These are phyloP conservation scores for Verticillium nonalfalfae DNA, from an alignment of 2,329 filamentous ascomycete genomes.

Conservation along the genomic window DNA sequence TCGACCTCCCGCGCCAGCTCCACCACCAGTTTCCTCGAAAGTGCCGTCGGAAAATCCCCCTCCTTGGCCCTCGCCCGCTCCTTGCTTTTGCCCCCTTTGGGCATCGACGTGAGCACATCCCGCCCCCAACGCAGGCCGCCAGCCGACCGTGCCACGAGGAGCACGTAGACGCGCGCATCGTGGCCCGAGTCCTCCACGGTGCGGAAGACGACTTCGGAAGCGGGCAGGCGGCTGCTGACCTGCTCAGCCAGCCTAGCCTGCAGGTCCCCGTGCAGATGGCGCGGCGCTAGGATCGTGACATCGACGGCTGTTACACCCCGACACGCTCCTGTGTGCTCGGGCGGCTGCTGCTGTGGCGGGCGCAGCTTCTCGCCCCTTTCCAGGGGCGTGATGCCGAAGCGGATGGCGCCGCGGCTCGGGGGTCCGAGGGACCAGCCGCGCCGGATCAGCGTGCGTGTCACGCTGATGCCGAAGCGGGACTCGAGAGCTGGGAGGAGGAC, in stretches of 20 bases:
- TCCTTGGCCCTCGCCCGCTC: slow-evolving; percentile 14
- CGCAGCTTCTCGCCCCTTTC: slow-evolving; percentile 26
- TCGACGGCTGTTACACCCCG: slow-evolving; percentile 38
- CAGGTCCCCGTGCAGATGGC: slow-evolving; percentile 32
- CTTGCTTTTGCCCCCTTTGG: slow-evolving; percentile 28
- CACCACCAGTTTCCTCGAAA: slow-evolving; percentile 38
- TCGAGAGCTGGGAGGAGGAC: slow-evolving; percentile 50
- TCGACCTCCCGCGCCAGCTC: slow-evolving; percentile 38
- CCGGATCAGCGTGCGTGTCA: slow-evolving; percentile 35
- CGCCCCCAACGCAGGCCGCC: slow-evolving; percentile 38
- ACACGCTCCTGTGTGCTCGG: slow-evolving; percentile 11
- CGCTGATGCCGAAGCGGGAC: slow-evolving; percentile 38
- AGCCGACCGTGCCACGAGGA: slow-evolving; percentile 48
- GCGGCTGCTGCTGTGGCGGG: slow-evolving; percentile 20
- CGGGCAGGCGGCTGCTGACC: slow-evolving; percentile 34
- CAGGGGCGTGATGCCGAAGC: slow-evolving; percentile 31
- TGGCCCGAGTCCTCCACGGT: slow-evolving; percentile 44
- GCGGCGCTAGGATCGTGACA: slow-evolving; percentile 43
- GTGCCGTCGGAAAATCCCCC: slow-evolving; percentile 25
- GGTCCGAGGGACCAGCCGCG: slow-evolving; percentile 47
- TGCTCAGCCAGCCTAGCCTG: slow-evolving; percentile 30
- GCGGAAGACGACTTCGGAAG: slow-evolving; percentile 35
- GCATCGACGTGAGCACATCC: slow-evolving; percentile 34
- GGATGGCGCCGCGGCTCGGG: slow-evolving; percentile 31
- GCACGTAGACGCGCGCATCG: slow-evolving; percentile 44